Evolutionary conservation across 805 yeast genomes (phyloP).

Genomic region (Kazachstania taianensis): DNA sequence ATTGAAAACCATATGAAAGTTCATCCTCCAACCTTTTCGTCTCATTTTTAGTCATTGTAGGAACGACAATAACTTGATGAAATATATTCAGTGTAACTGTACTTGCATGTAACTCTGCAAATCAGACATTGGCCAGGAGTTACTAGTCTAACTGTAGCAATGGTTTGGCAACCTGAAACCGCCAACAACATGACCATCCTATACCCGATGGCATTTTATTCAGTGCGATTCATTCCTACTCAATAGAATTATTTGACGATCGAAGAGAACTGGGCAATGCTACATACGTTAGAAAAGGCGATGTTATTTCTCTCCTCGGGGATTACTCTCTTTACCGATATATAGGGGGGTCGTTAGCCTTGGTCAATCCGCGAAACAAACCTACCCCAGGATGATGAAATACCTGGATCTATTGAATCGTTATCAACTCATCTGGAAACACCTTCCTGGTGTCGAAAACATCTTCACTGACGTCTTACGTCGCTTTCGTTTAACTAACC

Average conservation of each 20-base stretch:
- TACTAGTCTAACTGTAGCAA: no score
- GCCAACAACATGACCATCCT: not conserved
- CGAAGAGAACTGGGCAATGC: slow-evolving; percentile 1
- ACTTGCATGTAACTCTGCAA: no score
- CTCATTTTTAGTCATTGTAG: no score
- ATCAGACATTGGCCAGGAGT: no score
- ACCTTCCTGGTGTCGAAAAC: slow-evolving; percentile 1
- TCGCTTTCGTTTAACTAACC: slow-evolving; percentile 1
- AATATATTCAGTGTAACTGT: no score
- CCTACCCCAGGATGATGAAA: not conserved
- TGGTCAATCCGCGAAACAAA: not conserved
- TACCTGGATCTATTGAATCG: not conserved
- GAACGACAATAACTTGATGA: no score
- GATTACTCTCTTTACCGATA: slow-evolving; percentile 1
- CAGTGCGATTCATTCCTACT: not conserved
- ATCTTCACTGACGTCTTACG: slow-evolving; percentile 1
- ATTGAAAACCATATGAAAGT: no score
- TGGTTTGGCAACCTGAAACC: slow-evolving; percentile 2
- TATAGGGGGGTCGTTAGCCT: not conserved
- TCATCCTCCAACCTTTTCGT: no score
- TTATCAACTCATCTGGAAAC: slow-evolving; percentile 1
- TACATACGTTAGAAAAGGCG: slow-evolving; percentile 1
- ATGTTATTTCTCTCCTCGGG: not conserved
- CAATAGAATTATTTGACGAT: slow-evolving; percentile 2
- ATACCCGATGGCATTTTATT: slow-evolving; percentile 1